Evolutionary conservation across 2,329 filamentous ascomycete genomes (phyloP), one percentile per base, ranked within the genome.

Genomic region (Neofusicoccum kwambonambiense): DNA sequence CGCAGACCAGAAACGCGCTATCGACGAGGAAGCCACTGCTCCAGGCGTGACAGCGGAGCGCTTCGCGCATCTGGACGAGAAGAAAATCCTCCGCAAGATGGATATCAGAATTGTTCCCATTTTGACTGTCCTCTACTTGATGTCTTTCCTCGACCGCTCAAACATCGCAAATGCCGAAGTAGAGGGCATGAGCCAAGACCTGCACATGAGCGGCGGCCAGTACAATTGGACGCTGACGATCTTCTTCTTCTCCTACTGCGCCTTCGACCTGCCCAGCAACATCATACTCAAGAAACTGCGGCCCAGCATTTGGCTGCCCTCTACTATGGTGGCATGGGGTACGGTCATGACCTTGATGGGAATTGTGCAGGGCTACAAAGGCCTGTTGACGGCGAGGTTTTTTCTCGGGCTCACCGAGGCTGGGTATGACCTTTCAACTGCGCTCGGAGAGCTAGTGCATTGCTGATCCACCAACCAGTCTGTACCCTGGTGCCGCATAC

Each of bases 181-280:
- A 22, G 72, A 76, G 61, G 70, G 72, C 13, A 64, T 75, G 13
- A 68, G 67, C n/a, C 66, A 65, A 13, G 67, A 70, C 6, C 65
- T 72, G 4, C 41, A 66, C 5, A 67, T 76, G 61, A 50, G 50
- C 6, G 86, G 84, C 0, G 86, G 88, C 52, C 79, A 89, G 67
- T 90, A 90, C 68, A 79, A 89, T 1, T 85, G 83, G 0, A 85
- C 86, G 0, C 70, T 89, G 51, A 89, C 86, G 0, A 71, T 89
- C 0, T 90, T 88, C 73, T 90, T 90, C 70, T 77, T 79, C 45
- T 73, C 75, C 0, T 80, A 80, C 64, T 75, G 77, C 31, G 65
- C 76, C 13, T 73, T 78, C 61, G 61, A 63, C 65, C 73, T 72
- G 3, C 85, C 85, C 0, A 86, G 83, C 69, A 87, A 87, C 66